Evolutionary conservation across 371 early-diverging fungal species (phyloP).

Genomic region (Rhizopus stolonifer): DNA sequence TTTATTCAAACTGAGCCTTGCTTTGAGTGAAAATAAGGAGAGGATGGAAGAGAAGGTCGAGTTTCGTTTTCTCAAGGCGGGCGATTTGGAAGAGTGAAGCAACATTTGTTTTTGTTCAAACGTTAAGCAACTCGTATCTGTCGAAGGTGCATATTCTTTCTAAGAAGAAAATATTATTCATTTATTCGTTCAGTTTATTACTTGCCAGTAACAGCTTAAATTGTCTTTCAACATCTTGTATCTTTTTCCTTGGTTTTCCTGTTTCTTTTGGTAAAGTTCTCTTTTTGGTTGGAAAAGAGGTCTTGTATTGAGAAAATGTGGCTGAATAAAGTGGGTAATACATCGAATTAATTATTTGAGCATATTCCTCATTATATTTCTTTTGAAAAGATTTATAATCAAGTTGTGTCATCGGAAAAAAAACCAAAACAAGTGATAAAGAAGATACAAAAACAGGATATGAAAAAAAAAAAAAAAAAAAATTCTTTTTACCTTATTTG

Average conservation of each 20-base stretch:
- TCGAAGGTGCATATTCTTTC: constrained; percentile 45
- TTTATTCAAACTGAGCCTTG: constrained; percentile 25
- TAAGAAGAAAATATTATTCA: constrained; percentile 1
- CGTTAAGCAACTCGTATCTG: constrained; percentile 31
- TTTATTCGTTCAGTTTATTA: background rate
- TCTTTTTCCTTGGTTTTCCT: constrained; percentile 4
- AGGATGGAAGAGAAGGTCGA: constrained; percentile 26
- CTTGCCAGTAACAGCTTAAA: constrained; percentile 42
- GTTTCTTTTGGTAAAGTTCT: too few relatives aligned
- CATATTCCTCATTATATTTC: too few relatives aligned
- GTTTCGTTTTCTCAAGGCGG: constrained; percentile 27
- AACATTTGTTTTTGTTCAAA: constrained; percentile 41
- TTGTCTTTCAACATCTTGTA: constrained; percentile 39
- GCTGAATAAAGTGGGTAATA: too few relatives aligned
- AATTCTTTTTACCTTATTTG: too few relatives aligned
- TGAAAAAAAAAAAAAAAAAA: too few relatives aligned
- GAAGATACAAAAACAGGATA: too few relatives aligned
- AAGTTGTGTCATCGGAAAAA: too few relatives aligned
- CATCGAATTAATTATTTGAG: too few relatives aligned
- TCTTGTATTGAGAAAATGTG: background rate
- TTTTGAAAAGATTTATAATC: too few relatives aligned
- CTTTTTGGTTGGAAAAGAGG: too few relatives aligned
- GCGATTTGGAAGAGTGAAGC: constrained; percentile 36
- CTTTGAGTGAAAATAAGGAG: constrained; percentile 25
- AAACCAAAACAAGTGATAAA: too few relatives aligned